Evolutionary conservation across 352 stramenopile species (phyloP), one percentile per base, ranked within the genome.

Genomic region (Paralagenidium karlingii): DNA sequence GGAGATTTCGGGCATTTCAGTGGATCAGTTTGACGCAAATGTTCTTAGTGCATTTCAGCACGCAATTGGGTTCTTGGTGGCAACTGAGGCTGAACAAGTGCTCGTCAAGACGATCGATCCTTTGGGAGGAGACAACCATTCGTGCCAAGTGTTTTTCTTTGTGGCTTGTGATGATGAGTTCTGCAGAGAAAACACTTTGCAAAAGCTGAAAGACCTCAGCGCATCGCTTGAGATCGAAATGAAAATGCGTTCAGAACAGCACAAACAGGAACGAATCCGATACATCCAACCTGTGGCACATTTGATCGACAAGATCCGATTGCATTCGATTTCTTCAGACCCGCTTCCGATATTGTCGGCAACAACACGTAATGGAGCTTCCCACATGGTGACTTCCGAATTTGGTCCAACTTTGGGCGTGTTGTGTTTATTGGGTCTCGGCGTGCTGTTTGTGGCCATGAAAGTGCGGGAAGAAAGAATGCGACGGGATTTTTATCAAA

Each of bases 401-500:
- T n/a, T n/a, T n/a, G n/a, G n/a, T n/a, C n/a, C n/a, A n/a, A n/a
- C n/a, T n/a, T n/a, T n/a, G n/a, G n/a, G n/a, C n/a, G 40, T 4
- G 15, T 43, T 7, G 40, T 21, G 34, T 40, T 8, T 53, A 38
- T 2, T 50, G 25, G 53, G 42, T 3, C 42, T 63, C 3, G 46
- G 43, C 3, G 42, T 43, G 1, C 49, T 32, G 0, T 26, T 59
- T 16, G 19, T 59, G 0, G 22, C 54, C 33, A 19, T 63, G 18
- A 38, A 47, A 20, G 41, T 53, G 3, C 42, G 50, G 10, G 54
- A 59, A 11, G 43, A 59, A 7, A 45, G 49, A 3, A 56, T 63
- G n/a, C 54, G 51, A 8, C 54, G 49, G 2, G 54, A 63, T 11
- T 59, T 63, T 20, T 50, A 38, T 6, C 49, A 59, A 27, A 38